Evolutionary conservation across 2,329 filamentous ascomycete genomes (phyloP).

Genomic region (Pochonia chlamydosporia): DNA sequence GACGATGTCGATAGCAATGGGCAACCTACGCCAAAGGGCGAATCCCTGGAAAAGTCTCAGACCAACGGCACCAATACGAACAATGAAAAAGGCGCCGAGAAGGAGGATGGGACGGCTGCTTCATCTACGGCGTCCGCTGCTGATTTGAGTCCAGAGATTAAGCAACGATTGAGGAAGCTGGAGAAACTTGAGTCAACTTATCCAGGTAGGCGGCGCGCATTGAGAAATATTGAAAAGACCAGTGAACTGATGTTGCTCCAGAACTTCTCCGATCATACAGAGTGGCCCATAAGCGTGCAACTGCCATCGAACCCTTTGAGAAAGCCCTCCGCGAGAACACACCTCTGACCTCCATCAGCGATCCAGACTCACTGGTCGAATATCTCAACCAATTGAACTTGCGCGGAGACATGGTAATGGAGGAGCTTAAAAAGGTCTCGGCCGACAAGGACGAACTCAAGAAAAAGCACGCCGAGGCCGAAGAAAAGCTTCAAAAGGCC

Average conservation of each 20-base stretch:
- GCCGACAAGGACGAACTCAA: slow-evolving; percentile 75
- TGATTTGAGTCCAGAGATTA: slow-evolving; percentile 70
- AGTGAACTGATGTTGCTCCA: slow-evolving; percentile 24
- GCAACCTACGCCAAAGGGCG: slow-evolving; percentile 12
- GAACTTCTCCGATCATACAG: slow-evolving; percentile 89
- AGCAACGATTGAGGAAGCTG: slow-evolving; percentile 72
- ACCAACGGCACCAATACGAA: slow-evolving; percentile 11
- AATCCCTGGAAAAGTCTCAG: slow-evolving; percentile 17
- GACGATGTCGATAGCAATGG: slow-evolving; percentile 15
- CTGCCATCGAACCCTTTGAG: slow-evolving; percentile 90
- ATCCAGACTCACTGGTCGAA: slow-evolving; percentile 78
- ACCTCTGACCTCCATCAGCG: slow-evolving; percentile 79
- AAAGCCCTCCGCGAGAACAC: slow-evolving; percentile 87
- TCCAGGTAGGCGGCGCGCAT: slow-evolving; percentile 56
- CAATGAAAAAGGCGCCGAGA: slow-evolving; percentile 15
- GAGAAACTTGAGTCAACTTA: slow-evolving; percentile 87
- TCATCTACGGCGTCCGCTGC: slow-evolving; percentile 13
- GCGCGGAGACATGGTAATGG: slow-evolving; percentile 88
- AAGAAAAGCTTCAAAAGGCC: slow-evolving; percentile 56
- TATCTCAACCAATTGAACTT: slow-evolving; percentile 83
- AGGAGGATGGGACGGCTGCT: slow-evolving; percentile 3
- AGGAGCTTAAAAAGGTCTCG: slow-evolving; percentile 83
- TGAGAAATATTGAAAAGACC: slow-evolving; percentile 4
- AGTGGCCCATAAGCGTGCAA: slow-evolving; percentile 79
- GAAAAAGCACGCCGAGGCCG: slow-evolving; percentile 65